Evolutionary conservation across 177 flowering plant genomes (phyloP).

Genomic region (Vitis hybrid): DNA sequence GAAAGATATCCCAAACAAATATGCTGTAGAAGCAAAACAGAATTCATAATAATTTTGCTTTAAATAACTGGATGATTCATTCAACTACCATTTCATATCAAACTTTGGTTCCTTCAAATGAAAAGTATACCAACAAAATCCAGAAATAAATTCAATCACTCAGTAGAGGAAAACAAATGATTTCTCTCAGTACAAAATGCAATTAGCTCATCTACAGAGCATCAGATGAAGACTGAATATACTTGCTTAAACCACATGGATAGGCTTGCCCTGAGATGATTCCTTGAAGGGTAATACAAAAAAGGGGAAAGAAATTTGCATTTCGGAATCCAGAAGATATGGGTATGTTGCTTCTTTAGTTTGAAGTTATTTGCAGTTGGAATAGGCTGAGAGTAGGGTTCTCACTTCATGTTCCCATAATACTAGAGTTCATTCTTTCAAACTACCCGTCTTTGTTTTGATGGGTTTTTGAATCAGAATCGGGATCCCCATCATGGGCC

Average conservation of each 20-base stretch:
- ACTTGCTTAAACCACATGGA: neutral
- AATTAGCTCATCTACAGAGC: conserved; percentile 1
- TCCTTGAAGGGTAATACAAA: neutral
- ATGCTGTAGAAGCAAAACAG: too few species aligned
- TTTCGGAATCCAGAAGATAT: neutral
- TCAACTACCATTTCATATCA: neutral
- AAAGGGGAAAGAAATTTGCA: neutral
- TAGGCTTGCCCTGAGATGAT: neutral
- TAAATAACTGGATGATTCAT: neutral
- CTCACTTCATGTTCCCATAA: neutral
- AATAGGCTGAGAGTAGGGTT: neutral
- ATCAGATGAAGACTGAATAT: neutral
- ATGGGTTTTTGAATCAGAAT: conserved; percentile 27
- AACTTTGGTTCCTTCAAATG: neutral
- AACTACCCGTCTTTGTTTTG: conserved; percentile 18
- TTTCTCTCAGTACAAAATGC: neutral
- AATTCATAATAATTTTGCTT: neutral
- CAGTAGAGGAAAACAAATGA: neutral
- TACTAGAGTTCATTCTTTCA: conserved; percentile 13
- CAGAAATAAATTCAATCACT: conserved; percentile 2
- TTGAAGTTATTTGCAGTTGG: neutral
- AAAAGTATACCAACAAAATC: neutral
- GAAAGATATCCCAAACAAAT: too few species aligned
- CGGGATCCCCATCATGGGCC: conserved; percentile 32
- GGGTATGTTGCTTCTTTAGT: neutral